phyloP scores from a whole-genome alignment of 441 rosid genomes.

The Mallotus repandus region DNA sequence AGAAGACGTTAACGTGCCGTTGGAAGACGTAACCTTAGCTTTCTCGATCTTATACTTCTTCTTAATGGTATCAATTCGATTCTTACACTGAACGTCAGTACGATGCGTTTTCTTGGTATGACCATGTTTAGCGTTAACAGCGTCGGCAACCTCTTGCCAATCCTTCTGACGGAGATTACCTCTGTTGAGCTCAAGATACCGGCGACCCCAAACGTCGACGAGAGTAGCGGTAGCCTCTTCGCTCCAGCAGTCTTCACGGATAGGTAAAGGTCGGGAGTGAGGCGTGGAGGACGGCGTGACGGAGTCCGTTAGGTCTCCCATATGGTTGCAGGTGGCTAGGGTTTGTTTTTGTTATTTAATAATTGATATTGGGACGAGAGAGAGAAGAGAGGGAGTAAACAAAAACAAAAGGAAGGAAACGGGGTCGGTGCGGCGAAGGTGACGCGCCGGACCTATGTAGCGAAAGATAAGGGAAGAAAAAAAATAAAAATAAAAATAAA shows the following conservation, averaged over 20 bases:
- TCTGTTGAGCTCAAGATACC: constrained; percentile 73
- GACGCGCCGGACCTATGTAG: constrained; percentile 56
- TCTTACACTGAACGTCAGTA: constrained; percentile 95
- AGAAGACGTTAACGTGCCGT: constrained; percentile 39
- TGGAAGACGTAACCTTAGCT: constrained; percentile 58
- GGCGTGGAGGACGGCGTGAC: constrained; percentile 48
- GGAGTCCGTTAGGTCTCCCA: constrained; percentile 60
- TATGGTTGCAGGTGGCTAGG: constrained; percentile 20
- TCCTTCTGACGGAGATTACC: constrained; percentile 96
- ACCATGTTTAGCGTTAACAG: constrained; percentile 85
- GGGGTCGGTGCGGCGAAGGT: constrained; percentile 44
- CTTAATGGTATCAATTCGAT: constrained; percentile 93
- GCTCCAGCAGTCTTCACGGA: constrained; percentile 97
- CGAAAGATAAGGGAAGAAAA: constrained; percentile 21
- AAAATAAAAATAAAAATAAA: background rate
- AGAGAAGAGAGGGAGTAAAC: constrained; percentile 8
- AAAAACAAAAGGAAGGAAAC: constrained; percentile 10
- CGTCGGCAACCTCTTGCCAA: constrained; percentile 95
- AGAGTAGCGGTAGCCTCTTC: constrained; percentile 95
- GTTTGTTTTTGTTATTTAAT: background rate
- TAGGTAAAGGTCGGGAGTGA: constrained; percentile 63
- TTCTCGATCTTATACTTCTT: constrained; percentile 95
- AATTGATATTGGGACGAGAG: constrained; percentile 3
- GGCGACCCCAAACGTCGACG: constrained; percentile 87
- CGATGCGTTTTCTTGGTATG: constrained; percentile 83